A percentile compares a stretch with the other conserved stretches of the same genome.
Evolutionary conservation across 805 yeast species (phyloP).

Genomic region (Yamadazyma laniorum): DNA sequence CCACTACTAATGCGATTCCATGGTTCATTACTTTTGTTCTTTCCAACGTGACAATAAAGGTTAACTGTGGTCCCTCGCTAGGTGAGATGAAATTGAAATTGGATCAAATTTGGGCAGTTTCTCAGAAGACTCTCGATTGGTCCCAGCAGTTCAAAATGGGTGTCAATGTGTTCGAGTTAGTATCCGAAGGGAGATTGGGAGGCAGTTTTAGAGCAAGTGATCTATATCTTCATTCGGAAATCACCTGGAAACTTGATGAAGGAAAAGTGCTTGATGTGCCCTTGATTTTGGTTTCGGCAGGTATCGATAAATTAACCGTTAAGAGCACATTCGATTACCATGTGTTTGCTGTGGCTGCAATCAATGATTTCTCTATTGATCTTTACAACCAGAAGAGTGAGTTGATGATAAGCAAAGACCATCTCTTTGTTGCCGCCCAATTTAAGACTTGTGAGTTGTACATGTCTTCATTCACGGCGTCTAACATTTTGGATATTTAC

Average conservation of each 20-base stretch:
- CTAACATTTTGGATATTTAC: conserved; percentile 75
- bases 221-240: conserved; percentile 58
- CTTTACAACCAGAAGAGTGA: conserved; percentile 68
- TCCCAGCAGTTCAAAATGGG: conserved; percentile 69
- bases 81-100: conserved; percentile 60
- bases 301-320: conserved; percentile 52
- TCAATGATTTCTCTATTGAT: conserved; percentile 48
- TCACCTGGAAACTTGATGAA: conserved; percentile 60
- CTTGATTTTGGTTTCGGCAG: conserved; percentile 58
- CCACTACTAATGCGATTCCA: conserved; percentile 66
- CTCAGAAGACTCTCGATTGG: conserved; percentile 65
- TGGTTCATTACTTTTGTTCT: conserved; percentile 66
- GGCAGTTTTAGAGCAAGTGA: conserved; percentile 57
- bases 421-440: conserved; percentile 50
- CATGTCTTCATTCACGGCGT: conserved; percentile 81
- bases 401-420: conserved; percentile 51
- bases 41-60: conserved; percentile 48
- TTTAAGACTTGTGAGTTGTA: conserved; percentile 58
- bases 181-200: conserved; percentile 76
- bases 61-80: conserved; percentile 81
- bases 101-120: conserved; percentile 64
- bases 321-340: conserved; percentile 83
- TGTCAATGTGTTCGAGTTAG: conserved; percentile 48
- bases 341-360: conserved; percentile 65
- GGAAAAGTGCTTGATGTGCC: conserved; percentile 56